Percentiles rank a stretch among this genome's conserved stretches.
phyloP scores from a whole-genome alignment of 176 grass and related monocot species.

The Raddia distichophylla region DNA sequence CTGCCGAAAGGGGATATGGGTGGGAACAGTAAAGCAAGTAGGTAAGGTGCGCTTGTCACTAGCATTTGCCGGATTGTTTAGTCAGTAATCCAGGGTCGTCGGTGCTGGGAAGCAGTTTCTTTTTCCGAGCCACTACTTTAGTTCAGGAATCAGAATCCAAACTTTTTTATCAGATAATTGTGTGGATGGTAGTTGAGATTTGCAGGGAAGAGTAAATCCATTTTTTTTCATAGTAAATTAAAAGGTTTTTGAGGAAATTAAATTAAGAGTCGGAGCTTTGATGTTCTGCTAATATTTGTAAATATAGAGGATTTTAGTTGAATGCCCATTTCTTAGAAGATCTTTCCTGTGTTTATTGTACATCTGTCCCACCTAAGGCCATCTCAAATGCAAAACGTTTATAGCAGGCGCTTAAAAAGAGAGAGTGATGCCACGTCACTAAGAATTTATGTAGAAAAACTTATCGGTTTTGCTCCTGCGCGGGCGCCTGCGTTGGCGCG shows the following conservation, averaged over 20 bases:
- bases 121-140: neutral
- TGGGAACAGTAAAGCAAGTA: neutral
- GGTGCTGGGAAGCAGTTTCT: neutral
- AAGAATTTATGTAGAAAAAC: too few relatives aligned
- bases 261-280: neutral
- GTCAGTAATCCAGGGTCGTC: neutral
- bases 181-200: neutral
- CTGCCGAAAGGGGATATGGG: too few relatives aligned
- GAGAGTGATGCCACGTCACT: too few relatives aligned
- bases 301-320: neutral
- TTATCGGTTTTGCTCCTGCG: too few relatives aligned
- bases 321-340: neutral
- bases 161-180: neutral
- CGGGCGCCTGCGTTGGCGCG: too few relatives aligned
- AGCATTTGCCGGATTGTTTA: neutral
- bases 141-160: neutral
- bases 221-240: too few relatives aligned
- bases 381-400: too few relatives aligned
- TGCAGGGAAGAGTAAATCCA: neutral
- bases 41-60: slow-evolving; percentile 13
- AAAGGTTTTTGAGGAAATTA: too few relatives aligned
- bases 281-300: neutral
- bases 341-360: neutral
- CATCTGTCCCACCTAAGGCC: too few relatives aligned
- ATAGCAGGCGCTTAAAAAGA: too few relatives aligned